Evolutionary conservation across 805 yeast genomes (phyloP).

Genomic region (Metschnikowia hibisci): DNA sequence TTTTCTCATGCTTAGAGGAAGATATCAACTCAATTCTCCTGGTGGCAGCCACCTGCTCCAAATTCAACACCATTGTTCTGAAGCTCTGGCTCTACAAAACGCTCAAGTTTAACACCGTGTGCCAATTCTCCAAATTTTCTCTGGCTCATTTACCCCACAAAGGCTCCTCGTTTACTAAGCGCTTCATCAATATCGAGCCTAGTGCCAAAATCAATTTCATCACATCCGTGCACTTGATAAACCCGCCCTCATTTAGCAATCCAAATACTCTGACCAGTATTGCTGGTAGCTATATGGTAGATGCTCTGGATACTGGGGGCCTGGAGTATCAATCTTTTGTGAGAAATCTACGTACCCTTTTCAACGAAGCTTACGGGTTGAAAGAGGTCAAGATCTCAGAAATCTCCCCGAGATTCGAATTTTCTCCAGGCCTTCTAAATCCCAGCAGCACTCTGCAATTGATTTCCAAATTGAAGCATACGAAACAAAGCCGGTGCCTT

Average conservation of each 20-base stretch:
- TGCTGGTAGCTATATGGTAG: constrained; percentile 37
- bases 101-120: constrained; percentile 24
- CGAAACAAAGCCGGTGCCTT: constrained; percentile 22
- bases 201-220: constrained; percentile 32
- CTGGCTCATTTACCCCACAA: constrained; percentile 29
- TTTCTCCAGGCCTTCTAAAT: constrained; percentile 21
- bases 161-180: constrained; percentile 19
- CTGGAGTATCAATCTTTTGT: constrained; percentile 25
- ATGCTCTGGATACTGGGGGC: constrained; percentile 17
- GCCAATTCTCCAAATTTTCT: constrained; percentile 34
- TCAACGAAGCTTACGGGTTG: constrained; percentile 47
- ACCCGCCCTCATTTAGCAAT: constrained; percentile 31
- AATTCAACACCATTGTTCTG: constrained; percentile 33
- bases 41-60: constrained; percentile 33
- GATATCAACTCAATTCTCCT: constrained; percentile 15
- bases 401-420: constrained; percentile 49
- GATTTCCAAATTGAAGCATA: constrained; percentile 16
- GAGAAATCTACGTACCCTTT: constrained; percentile 25
- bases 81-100: constrained; percentile 35
- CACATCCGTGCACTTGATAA: constrained; percentile 24
- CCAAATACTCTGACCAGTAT: constrained; percentile 24
- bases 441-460: constrained; percentile 8
- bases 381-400: constrained; percentile 38
- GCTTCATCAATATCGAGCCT: constrained; percentile 23
- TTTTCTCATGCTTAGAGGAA: constrained; percentile 26